Conservation (phyloP, 495 filamentous ascomycete species). For the Neurospora sp. region DNA sequence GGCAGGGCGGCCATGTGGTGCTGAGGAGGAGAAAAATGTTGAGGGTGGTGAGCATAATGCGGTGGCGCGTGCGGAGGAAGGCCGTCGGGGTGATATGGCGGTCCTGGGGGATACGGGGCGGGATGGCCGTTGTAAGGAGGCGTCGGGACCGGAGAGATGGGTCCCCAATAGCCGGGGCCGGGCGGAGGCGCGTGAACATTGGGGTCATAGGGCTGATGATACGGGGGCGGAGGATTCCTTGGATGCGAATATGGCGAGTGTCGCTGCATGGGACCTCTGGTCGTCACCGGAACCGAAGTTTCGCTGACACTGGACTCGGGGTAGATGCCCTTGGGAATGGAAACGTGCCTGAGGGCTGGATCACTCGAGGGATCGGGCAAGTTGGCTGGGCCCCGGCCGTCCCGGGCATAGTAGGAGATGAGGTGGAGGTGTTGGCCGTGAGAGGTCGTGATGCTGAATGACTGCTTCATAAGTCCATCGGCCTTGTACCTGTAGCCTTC, state of each 20-base stretch:
- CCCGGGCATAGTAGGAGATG: constrained; percentile 91
- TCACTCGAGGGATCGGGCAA: constrained; percentile 74
- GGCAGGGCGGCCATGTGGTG: constrained; percentile 3
- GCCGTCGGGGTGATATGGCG: constrained; percentile 5
- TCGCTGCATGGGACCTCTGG: constrained; percentile 38
- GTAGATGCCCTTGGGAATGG: constrained; percentile 85
- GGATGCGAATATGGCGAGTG: constrained; percentile 19
- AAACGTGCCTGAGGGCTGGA: constrained; percentile 68
- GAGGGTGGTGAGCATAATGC: not conserved
- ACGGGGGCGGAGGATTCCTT: constrained; percentile 36
- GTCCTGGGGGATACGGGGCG: constrained; percentile 2
- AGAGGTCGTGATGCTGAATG: constrained; percentile 94
- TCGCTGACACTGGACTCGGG: constrained; percentile 95
- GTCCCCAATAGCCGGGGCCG: constrained; percentile 48
- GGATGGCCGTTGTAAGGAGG: constrained; percentile 27
- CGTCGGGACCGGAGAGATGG: constrained; percentile 47
- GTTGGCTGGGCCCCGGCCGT: constrained; percentile 52
- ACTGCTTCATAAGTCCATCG: constrained; percentile 97
- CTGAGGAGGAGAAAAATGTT: not conserved
- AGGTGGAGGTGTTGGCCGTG: constrained; percentile 85
- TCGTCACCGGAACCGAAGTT: constrained; percentile 41
- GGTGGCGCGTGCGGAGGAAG: constrained; percentile 7
- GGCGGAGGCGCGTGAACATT: constrained; percentile 33
- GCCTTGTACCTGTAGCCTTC: constrained; percentile 97
- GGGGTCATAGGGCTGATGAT: constrained; percentile 38